Evolutionary conservation across 495 filamentous ascomycete genomes (phyloP), one percentile per base, ranked within the genome.

Genomic region (Pyrenopolyporus hunteri): DNA sequence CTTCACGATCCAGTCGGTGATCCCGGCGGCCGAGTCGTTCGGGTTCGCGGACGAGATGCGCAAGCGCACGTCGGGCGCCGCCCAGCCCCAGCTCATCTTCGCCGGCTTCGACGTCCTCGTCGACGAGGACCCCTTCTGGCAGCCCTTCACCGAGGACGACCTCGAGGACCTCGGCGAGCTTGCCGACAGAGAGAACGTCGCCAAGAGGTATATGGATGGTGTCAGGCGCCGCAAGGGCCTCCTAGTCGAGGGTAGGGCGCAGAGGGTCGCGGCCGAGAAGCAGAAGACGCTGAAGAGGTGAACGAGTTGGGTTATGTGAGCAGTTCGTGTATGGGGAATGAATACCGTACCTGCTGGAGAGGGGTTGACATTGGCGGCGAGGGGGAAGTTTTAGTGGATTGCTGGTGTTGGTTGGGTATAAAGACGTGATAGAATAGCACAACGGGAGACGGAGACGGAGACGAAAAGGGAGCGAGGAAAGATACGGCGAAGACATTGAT

Each of bases 201-300:
- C 94, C 13, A 97, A 92, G 84, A 77, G 87, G 73, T 97, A 97
- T 78, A 90, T 98, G 87, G 95, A 98, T 75, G 77, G 81, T 6
- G 94, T 98, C 16, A 78, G 94, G 59, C 78, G 71, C 53, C 76
- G 91, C 56, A 98, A 98, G 83, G 94, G 94, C 0, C 64, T 98
- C 78, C 76, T 92, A 67, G 87, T 98, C 10, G 83, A 86, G 77
- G 90, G 89, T 9, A 79, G 84, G 65, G 76, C 76, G 13, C 31
- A 69, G 49, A 63, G 69, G 33, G 90, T 97, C 65, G 85, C 80
- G 57, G 94, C 93, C 17, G 91, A 97, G 85, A 98, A 98, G 85
- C 94, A 98, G 82, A 98, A 96, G 88, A 98, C 91, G 19, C 71
- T 98, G 75, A 98, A 98, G 86, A 83, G 91, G 79, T 98, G 83